Evolutionary conservation across 768 basidiomycete genomes (phyloP).

Genomic region (Pilatotrama ljubarskyi): DNA sequence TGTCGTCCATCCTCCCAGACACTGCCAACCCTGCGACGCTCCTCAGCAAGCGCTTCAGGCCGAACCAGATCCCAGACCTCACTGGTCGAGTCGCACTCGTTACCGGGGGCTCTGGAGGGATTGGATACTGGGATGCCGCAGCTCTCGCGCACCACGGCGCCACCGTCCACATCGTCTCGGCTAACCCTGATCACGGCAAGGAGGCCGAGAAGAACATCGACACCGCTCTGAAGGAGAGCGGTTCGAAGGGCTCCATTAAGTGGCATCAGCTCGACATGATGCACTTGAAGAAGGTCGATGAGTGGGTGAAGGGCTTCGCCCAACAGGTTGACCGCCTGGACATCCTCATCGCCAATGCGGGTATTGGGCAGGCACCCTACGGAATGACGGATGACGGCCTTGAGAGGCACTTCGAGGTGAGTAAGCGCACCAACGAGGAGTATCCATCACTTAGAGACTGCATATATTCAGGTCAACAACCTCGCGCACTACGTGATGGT

Average conservation of each 20-base stretch:
- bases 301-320: constrained; percentile 24
- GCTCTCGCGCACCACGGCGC: constrained; percentile 30
- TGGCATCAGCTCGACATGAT: constrained; percentile 29
- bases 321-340: constrained; percentile 26
- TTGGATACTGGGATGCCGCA: constrained; percentile 34
- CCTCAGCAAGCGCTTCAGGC: constrained; percentile 28
- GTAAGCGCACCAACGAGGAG: no score
- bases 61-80: constrained; percentile 31
- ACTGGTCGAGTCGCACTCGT: constrained; percentile 31
- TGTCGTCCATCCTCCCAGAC: constrained; percentile 30
- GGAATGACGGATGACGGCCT: constrained; percentile 30
- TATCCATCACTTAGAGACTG: not conserved
- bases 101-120: constrained; percentile 30
- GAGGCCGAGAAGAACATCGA: constrained; percentile 29
- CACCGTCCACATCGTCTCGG: constrained; percentile 31
- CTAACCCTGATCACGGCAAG: constrained; percentile 30
- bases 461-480: constrained; percentile 28
- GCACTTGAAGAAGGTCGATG: constrained; percentile 27
- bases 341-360: constrained; percentile 32
- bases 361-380: constrained; percentile 31
- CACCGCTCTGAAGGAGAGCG: constrained; percentile 24
- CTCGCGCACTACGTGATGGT: constrained; percentile 30
- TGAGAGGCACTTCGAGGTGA: constrained; percentile 31
- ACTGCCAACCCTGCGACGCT: constrained; percentile 29
- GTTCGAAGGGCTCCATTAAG: constrained; percentile 25